phyloP scores from a whole-genome alignment of 495 filamentous ascomycete species.

The Daldinia loculata region DNA sequence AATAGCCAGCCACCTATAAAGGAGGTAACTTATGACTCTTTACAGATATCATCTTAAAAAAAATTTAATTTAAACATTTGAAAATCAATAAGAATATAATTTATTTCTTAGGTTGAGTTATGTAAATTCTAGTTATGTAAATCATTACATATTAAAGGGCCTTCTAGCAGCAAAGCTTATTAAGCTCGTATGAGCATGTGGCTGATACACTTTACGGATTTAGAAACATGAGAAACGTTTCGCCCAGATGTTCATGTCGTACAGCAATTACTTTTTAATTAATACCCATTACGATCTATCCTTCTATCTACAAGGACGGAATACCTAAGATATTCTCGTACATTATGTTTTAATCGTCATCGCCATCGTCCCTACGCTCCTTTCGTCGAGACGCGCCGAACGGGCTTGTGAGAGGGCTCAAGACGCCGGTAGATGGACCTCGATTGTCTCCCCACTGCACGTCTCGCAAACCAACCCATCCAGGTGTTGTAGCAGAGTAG shows the following conservation, averaged over 20 bases:
- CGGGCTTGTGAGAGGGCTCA: constrained; percentile 42
- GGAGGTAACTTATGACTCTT: no score
- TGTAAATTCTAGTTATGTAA: no score
- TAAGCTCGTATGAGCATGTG: no score
- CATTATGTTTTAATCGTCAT: constrained; percentile 1
- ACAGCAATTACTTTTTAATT: neutral
- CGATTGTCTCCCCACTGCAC: constrained; percentile 33
- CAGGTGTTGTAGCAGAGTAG: constrained; percentile 25
- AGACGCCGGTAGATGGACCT: constrained; percentile 38
- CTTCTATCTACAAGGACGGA: neutral
- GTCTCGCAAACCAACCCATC: constrained; percentile 35
- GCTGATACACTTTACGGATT: no score
- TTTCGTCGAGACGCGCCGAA: constrained; percentile 38
- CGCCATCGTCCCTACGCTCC: constrained; percentile 28
- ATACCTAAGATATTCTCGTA: neutral
- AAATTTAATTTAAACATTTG: no score
- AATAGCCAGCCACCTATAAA: no score
- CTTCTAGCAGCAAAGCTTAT: no score
- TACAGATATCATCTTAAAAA: no score
- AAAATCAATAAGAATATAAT: no score
- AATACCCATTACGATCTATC: neutral
- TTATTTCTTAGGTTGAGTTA: no score
- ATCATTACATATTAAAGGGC: no score
- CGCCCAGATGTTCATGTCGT: neutral
- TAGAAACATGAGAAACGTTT: neutral